phyloP scores from a whole-genome alignment of 768 basidiomycete species.

The Lactarius pseudohatsudake region DNA sequence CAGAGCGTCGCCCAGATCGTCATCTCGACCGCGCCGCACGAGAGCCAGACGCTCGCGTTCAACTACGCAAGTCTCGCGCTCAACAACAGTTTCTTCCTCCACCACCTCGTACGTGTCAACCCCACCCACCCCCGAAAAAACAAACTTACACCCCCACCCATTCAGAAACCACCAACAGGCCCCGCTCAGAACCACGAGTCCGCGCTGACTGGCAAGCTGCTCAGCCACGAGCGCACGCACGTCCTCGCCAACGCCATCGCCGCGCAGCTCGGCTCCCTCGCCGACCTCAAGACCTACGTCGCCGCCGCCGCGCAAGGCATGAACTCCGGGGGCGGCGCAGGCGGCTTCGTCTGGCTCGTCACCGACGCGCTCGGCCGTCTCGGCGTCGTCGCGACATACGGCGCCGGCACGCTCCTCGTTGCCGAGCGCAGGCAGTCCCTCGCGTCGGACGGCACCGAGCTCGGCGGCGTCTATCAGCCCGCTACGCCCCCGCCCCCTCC shows the following conservation, averaged over 20 bases:
- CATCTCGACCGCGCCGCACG: constrained; percentile 59
- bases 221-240: constrained; percentile 35
- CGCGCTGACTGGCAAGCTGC: constrained; percentile 37
- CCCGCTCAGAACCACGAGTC: constrained; percentile 34
- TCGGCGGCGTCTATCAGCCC: constrained; percentile 22
- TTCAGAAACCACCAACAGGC: constrained; percentile 38
- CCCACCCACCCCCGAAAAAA: background rate
- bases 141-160: no score
- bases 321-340: constrained; percentile 73
- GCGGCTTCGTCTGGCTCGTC: constrained; percentile 89
- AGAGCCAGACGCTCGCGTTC: constrained; percentile 67
- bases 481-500: background rate
- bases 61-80: constrained; percentile 90
- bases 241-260: constrained; percentile 42
- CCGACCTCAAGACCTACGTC: constrained; percentile 71
- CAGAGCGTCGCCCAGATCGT: constrained; percentile 70
- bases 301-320: constrained; percentile 68
- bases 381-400: constrained; percentile 83
- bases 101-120: constrained; percentile 66
- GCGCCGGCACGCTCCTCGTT: constrained; percentile 84
- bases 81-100: constrained; percentile 95
- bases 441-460: constrained; percentile 7
- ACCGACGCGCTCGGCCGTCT: constrained; percentile 58
- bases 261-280: constrained; percentile 58
- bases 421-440: constrained; percentile 28